These are phyloP conservation scores for Botrytis squamosa DNA, from an alignment of 2,329 filamentous ascomycete genomes.

Conservation along the genomic window DNA sequence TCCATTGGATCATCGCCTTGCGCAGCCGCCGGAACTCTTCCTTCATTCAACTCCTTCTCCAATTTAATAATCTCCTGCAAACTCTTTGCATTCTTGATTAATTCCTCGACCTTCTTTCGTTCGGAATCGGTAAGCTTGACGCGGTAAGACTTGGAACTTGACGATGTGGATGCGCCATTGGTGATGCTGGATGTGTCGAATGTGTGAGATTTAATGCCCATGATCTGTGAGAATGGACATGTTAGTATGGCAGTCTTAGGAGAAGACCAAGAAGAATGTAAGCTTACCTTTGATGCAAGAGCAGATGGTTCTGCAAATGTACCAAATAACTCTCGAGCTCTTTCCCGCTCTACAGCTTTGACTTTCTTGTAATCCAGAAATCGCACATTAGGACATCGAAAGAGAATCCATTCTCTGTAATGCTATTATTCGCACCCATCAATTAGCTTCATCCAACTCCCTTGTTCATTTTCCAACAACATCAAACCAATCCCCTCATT, in stretches of 20 bases:
- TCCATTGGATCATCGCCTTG: slow-evolving; percentile 59
- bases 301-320: slow-evolving; percentile 74
- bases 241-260: background rate
- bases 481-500: background rate
- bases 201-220: slow-evolving; percentile 76
- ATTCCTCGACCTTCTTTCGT: slow-evolving; percentile 77
- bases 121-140: slow-evolving; percentile 87
- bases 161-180: slow-evolving; percentile 46
- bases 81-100: slow-evolving; percentile 86
- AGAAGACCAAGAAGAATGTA: slow-evolving; percentile 22
- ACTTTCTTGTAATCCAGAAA: slow-evolving; percentile 94
- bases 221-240: slow-evolving; percentile 57
- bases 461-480: background rate
- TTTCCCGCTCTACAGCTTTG: slow-evolving; percentile 76
- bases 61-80: slow-evolving; percentile 85
- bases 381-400: slow-evolving; percentile 77
- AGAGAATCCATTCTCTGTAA: slow-evolving; percentile 90
- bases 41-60: slow-evolving; percentile 91
- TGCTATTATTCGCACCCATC: slow-evolving; percentile 53
- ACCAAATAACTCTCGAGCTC: slow-evolving; percentile 80
- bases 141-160: slow-evolving; percentile 65
- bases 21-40: slow-evolving; percentile 72
- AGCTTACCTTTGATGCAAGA: slow-evolving; percentile 66
- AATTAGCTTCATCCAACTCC: background rate
- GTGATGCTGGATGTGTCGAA: slow-evolving; percentile 53